Evolutionary conservation across 2,329 filamentous ascomycete genomes (phyloP), one percentile per base, ranked within the genome.

Genomic region (Cordyceps farinosa): DNA sequence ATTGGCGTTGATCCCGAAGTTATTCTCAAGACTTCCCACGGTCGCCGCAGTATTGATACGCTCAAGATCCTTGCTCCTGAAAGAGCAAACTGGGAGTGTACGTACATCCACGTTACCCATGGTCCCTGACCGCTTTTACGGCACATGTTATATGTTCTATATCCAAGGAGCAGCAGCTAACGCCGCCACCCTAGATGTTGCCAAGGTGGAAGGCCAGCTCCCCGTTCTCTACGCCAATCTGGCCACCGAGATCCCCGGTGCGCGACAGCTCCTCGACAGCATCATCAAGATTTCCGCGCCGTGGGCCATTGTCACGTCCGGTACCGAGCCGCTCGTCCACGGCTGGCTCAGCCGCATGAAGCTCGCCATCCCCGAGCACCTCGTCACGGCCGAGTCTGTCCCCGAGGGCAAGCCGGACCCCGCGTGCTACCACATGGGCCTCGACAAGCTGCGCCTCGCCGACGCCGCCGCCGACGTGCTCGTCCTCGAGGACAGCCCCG

Each of bases 81-180:
- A 69, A 91, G 92, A 73, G 95, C 95, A 48, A 97, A 89, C 70
- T 94, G 90, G 92, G 92, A 97, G 67, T 97, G 92, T 96, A 78
- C 79, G 90, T 85, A 42, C n/a, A 27, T 54, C 10, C 50, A 22
- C 29, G 42, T 32, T 7, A 22, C 6, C 22, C 9, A 5, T 5
- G 11, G 13, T 5, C 29, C 48, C 13, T 61, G 58, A 54, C 48
- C 48, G 50, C 58, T 34, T 51, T 51, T 60, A 36, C 36, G 4
- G 8, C 34, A 38, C 13, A 38, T 3, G 22, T 30, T 27, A 22
- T 30, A 22, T 17, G 38, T 30, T 50, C 5, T 22, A 6, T 53
- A 17, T 27, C 8, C n/a, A 40, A 34, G 15, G 5, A 38, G 7
- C 36, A 30, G 17, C 38, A 52, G 29, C 29, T 45, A 44, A 38